phyloP scores from a whole-genome alignment of 345 rosid genomes.

The Pseudoturritis turrita region DNA sequence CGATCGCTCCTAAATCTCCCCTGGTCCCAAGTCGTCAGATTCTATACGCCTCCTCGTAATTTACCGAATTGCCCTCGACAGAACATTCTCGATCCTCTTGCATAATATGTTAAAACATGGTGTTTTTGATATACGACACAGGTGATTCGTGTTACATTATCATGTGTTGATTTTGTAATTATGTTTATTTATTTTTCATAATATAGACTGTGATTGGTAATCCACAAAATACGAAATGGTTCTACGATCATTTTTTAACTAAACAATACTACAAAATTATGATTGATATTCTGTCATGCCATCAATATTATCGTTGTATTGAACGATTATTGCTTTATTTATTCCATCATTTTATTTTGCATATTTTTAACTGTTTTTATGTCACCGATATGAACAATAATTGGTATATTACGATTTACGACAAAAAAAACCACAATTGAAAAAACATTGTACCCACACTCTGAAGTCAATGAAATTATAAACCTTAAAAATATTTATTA shows the following conservation, averaged over 20 bases:
- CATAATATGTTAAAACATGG: background rate
- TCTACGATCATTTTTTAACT: too few species aligned
- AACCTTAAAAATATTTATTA: background rate
- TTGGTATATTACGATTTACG: background rate
- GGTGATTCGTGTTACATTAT: too few species aligned
- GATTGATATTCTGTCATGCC: too few species aligned
- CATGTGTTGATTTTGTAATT: background rate
- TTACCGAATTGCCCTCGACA: constrained; percentile 3
- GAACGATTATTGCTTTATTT: background rate
- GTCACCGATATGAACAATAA: background rate
- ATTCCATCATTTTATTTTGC: background rate
- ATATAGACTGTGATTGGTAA: background rate
- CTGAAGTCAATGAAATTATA: constrained; percentile 13
- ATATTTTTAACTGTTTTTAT: background rate
- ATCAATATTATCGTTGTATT: too few species aligned
- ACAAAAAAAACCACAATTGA: background rate
- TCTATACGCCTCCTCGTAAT: constrained; percentile 15
- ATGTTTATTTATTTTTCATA: background rate
- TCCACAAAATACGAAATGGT: background rate
- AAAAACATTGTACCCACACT: background rate
- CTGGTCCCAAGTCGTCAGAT: constrained; percentile 17
- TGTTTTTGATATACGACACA: background rate
- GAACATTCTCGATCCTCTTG: background rate
- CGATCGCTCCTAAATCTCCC: background rate
- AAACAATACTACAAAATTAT: too few species aligned